Conservation (phyloP, 345 rosid genomes). For the Erucastrum elatum region DNA sequence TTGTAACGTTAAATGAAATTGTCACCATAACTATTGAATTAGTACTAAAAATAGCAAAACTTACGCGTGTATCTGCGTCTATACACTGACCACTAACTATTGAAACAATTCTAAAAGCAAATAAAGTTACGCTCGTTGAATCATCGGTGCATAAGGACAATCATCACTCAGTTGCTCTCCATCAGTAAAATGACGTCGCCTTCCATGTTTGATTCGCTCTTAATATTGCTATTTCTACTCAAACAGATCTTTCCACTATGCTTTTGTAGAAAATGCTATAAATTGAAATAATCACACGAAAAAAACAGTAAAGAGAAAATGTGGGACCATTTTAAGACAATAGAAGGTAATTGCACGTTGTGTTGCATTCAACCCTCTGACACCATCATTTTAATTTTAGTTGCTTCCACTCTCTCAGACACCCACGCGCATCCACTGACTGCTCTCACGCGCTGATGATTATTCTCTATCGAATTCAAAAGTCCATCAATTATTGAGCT, state of each 20-base stretch:
- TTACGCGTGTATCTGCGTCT: neutral
- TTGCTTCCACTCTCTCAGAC: neutral
- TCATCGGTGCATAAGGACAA: neutral
- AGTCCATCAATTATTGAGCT: constrained; percentile 14
- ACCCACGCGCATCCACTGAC: constrained; percentile 7
- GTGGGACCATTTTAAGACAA: constrained; percentile 28
- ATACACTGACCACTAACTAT: neutral
- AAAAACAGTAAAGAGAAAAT: neutral
- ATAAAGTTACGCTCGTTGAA: neutral
- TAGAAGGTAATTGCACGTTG: constrained; percentile 32
- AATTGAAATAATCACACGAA: neutral
- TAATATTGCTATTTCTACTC: constrained; percentile 13
- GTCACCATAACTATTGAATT: neutral
- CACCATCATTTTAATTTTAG: constrained; percentile 11
- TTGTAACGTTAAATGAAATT: neutral
- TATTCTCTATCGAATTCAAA: neutral
- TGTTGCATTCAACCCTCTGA: constrained; percentile 36
- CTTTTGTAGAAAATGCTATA: constrained; percentile 16
- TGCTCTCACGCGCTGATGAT: constrained; percentile 14
- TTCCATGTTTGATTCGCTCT: constrained; percentile 20
- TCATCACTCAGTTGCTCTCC: neutral
- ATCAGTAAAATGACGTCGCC: constrained; percentile 24
- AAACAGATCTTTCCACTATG: constrained; percentile 16
- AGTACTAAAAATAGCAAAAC: neutral
- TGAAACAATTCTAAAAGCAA: neutral